These are phyloP conservation scores for Pseudogymnoascus sp. DNA, from an alignment of 2,329 filamentous ascomycete genomes.

Conservation along the genomic window DNA sequence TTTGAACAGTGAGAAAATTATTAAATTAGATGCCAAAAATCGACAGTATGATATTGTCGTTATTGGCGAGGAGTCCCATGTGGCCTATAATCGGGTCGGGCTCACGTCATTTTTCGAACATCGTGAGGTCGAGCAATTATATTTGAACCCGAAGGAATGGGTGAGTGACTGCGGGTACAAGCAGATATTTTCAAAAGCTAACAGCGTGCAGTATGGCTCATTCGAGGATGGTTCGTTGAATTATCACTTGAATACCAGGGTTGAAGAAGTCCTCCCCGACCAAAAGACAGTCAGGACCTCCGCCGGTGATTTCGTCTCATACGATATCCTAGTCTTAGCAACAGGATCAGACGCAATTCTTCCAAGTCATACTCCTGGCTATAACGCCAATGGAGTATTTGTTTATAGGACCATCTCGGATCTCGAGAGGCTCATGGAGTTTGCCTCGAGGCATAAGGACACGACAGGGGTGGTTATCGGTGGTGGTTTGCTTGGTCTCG, in stretches of 20 bases:
- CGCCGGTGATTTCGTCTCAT: constrained; percentile 61
- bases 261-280: constrained; percentile 57
- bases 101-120: constrained; percentile 86
- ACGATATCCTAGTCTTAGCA: constrained; percentile 76
- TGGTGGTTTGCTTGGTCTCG: constrained; percentile 75
- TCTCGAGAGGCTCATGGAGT: constrained; percentile 67
- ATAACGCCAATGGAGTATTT: constrained; percentile 77
- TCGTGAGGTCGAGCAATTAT: constrained; percentile 76
- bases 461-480: constrained; percentile 71
- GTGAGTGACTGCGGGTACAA: constrained; percentile 37
- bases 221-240: constrained; percentile 55
- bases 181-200: not conserved
- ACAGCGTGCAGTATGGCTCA: constrained; percentile 35
- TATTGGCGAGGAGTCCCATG: constrained; percentile 78
- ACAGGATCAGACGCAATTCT: constrained; percentile 81
- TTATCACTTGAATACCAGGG: constrained; percentile 68
- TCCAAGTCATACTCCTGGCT: constrained; percentile 59
- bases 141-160: constrained; percentile 79
- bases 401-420: constrained; percentile 85
- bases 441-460: constrained; percentile 58
- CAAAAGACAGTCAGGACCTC: constrained; percentile 64
- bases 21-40: constrained; percentile 72
- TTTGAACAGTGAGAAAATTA: constrained; percentile 66
- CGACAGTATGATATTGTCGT: constrained; percentile 76
- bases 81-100: constrained; percentile 87